Percentiles rank a stretch among this genome's conserved stretches.
These are phyloP conservation scores for Taphrina communis DNA, from an alignment of 1,139 yeast species.

Conservation along the genomic window DNA sequence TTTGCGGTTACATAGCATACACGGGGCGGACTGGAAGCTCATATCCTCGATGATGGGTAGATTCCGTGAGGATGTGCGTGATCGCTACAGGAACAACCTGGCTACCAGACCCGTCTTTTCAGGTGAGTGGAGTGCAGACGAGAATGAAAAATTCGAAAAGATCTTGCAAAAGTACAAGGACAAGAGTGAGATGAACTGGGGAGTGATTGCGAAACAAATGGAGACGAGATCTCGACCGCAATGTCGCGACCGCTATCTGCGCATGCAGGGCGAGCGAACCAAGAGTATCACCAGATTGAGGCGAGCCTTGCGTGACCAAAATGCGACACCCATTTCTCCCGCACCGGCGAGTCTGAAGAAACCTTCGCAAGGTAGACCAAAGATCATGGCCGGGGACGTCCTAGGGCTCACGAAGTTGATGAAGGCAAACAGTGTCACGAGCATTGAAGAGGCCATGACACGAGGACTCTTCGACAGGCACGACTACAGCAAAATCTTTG, in stretches of 20 bases:
- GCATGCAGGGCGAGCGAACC: conserved; percentile 10
- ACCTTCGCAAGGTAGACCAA: background rate
- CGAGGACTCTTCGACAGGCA: conserved; percentile 1
- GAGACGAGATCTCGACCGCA: conserved; percentile 18
- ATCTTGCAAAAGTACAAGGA: conserved; percentile 3
- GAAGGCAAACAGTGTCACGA: conserved; percentile 7
- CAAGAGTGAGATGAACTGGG: conserved; percentile 21
- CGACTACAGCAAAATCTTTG: background rate
- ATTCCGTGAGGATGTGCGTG: conserved; percentile 22
- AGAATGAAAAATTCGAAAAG: conserved; percentile 1
- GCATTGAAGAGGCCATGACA: conserved; percentile 1
- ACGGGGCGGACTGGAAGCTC: conserved; percentile 33
- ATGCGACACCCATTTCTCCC: background rate
- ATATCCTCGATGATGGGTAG: conserved; percentile 19
- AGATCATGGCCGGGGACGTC: conserved; percentile 11
- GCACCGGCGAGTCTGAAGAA: background rate
- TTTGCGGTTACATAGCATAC: conserved; percentile 3
- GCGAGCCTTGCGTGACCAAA: background rate
- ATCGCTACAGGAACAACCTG: conserved; percentile 24
- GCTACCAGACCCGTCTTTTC: background rate
- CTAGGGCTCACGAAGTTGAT: background rate
- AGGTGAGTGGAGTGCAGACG: conserved; percentile 22
- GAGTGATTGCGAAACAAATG: conserved; percentile 13
- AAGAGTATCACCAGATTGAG: conserved; percentile 8
- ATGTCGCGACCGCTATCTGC: conserved; percentile 18